phyloP scores from a whole-genome alignment of 257 asterid species.

The Przewalskia tangutica region DNA sequence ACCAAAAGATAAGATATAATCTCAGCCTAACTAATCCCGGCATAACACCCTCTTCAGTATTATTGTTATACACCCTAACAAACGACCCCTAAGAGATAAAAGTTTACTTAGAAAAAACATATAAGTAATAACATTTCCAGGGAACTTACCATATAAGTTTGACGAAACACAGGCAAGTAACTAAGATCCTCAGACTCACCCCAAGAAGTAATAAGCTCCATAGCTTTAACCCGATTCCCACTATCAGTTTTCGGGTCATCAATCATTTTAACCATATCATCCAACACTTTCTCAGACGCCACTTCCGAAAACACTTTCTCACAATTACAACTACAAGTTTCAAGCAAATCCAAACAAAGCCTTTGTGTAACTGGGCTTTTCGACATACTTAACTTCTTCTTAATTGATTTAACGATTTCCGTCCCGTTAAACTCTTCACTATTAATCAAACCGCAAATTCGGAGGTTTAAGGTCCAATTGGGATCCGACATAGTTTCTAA shows the following conservation, averaged over 20 bases:
- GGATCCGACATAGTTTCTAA: conserved; percentile 54
- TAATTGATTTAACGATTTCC: conserved; percentile 65
- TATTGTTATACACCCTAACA: too few relatives aligned
- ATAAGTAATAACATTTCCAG: background rate
- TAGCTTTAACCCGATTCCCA: conserved; percentile 54
- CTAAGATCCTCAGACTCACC: conserved; percentile 74
- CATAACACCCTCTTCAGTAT: too few relatives aligned
- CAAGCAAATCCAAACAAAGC: conserved; percentile 63
- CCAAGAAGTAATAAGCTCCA: conserved; percentile 87
- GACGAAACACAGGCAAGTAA: conserved; percentile 82
- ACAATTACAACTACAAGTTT: conserved; percentile 79
- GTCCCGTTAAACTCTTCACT: conserved; percentile 61
- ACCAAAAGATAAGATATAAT: too few relatives aligned
- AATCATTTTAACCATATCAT: conserved; percentile 76
- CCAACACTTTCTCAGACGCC: conserved; percentile 86
- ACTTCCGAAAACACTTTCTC: conserved; percentile 85
- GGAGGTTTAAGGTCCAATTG: conserved; percentile 81
- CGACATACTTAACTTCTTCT: conserved; percentile 52
- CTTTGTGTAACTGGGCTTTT: conserved; percentile 38
- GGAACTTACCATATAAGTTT: conserved; percentile 53
- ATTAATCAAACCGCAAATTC: conserved; percentile 75
- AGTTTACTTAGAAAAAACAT: too few relatives aligned
- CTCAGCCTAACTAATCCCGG: too few relatives aligned
- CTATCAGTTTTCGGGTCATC: conserved; percentile 67
- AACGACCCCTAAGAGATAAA: too few relatives aligned